These are phyloP conservation scores for Coniferiporia weirii DNA, from an alignment of 1,284 basidiomycete genomes.

Conservation along the genomic window DNA sequence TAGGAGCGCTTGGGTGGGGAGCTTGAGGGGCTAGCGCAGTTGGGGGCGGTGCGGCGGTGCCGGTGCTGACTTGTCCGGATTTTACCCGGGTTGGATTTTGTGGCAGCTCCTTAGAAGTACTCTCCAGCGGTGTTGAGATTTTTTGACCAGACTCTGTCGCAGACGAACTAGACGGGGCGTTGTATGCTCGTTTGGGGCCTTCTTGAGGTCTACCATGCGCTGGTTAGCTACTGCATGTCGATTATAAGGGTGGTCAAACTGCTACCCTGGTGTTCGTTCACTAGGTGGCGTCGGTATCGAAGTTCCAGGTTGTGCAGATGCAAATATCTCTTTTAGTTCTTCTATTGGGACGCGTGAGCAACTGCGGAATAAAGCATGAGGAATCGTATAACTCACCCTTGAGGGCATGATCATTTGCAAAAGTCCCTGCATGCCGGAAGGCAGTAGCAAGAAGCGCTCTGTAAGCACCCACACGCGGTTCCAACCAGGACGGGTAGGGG, in stretches of 20 bases:
- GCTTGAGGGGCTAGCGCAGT: background rate
- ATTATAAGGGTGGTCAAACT: background rate
- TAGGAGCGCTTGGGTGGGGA: background rate
- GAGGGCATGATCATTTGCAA: background rate
- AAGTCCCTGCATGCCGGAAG: background rate
- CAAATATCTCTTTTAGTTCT: constrained; percentile 9
- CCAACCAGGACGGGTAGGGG: background rate
- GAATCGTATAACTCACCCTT: background rate
- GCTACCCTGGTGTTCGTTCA: background rate
- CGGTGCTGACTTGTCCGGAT: background rate
- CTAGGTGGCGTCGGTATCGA: background rate
- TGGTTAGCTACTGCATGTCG: background rate
- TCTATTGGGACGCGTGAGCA: background rate
- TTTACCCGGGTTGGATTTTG: too few species aligned
- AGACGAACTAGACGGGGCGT: background rate
- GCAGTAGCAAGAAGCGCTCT: background rate
- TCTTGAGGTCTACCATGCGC: too few species aligned
- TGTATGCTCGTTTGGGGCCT: too few species aligned
- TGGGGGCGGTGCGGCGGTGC: background rate
- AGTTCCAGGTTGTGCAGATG: background rate
- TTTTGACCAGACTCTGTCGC: background rate
- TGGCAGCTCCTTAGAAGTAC: too few species aligned
- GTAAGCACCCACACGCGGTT: constrained; percentile 3
- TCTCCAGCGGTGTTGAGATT: too few species aligned
- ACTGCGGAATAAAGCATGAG: background rate